A percentile compares a stretch with the other conserved stretches of the same genome.
These are phyloP conservation scores for Pyrenochaeta sp. DNA, from an alignment of 2,329 filamentous ascomycete species.

Conservation along the genomic window DNA sequence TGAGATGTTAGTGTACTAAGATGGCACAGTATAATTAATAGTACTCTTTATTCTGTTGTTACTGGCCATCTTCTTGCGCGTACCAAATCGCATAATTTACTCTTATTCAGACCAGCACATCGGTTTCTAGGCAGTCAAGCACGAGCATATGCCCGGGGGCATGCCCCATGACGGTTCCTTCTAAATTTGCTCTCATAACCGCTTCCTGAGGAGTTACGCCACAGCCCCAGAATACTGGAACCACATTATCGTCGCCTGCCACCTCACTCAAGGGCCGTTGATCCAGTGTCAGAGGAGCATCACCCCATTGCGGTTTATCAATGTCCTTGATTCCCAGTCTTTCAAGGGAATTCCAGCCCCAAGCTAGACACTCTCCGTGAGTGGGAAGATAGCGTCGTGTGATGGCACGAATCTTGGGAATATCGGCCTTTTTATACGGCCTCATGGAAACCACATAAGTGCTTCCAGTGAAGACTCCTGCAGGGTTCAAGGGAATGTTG, in stretches of 20 bases:
- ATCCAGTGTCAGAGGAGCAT: slow-evolving; percentile 51
- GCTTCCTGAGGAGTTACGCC: slow-evolving; percentile 73
- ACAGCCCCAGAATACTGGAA: slow-evolving; percentile 71
- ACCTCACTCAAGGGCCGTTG: slow-evolving; percentile 50
- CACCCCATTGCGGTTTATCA: slow-evolving; percentile 65
- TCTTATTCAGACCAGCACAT: no score
- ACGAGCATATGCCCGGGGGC: slow-evolving; percentile 70
- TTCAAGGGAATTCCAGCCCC: slow-evolving; percentile 67
- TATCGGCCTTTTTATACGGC: slow-evolving; percentile 60
- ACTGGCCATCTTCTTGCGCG: no score
- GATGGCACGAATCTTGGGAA: slow-evolving; percentile 63
- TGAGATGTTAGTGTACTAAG: no score
- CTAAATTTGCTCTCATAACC: slow-evolving; percentile 63
- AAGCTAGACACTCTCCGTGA: slow-evolving; percentile 71
- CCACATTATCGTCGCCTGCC: slow-evolving; percentile 48
- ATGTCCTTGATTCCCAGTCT: slow-evolving; percentile 65
- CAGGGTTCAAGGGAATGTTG: slow-evolving; percentile 62
- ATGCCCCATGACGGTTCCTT: slow-evolving; percentile 68
- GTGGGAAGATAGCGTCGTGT: slow-evolving; percentile 65
- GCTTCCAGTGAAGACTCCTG: slow-evolving; percentile 65
- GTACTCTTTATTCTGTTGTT: no score
- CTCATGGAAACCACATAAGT: slow-evolving; percentile 72
- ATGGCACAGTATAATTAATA: no score
- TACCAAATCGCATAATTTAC: no score
- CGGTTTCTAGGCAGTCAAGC: slow-evolving; percentile 58